A percentile compares a stretch with the other conserved stretches of the same genome.
These are phyloP conservation scores for Trifolium fragiferum DNA, from an alignment of 306 rosid genomes.

Conservation along the genomic window DNA sequence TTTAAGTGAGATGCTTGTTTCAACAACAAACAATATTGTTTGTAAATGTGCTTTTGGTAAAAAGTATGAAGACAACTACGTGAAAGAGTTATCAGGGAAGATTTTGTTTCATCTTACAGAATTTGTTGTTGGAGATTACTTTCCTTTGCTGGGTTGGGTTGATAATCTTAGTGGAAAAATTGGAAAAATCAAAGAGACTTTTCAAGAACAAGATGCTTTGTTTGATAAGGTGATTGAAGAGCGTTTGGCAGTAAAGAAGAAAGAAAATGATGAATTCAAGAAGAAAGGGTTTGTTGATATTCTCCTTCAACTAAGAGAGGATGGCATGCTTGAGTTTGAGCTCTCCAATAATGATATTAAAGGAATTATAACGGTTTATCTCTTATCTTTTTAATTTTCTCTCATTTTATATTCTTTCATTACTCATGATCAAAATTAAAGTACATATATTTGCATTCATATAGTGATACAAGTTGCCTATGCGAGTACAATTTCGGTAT, in stretches of 20 bases:
- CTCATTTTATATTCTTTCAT: too few species aligned
- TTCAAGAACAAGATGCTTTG: neutral
- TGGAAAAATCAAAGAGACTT: neutral
- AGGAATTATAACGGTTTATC: conserved; percentile 24
- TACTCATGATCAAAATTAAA: too few species aligned
- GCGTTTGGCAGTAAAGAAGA: conserved; percentile 1
- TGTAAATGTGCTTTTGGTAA: neutral
- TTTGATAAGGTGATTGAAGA: neutral
- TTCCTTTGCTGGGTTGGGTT: neutral
- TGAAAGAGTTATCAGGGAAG: neutral
- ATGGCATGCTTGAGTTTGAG: neutral
- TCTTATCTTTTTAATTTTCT: neutral
- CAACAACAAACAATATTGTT: neutral
- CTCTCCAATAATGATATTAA: conserved; percentile 34
- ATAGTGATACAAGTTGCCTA: too few species aligned
- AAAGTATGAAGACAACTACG: neutral
- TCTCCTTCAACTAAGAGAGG: conserved; percentile 25
- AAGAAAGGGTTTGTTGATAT: conserved; percentile 36
- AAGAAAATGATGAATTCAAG: neutral
- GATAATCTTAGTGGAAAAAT: neutral
- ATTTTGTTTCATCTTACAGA: neutral
- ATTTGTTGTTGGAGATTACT: neutral
- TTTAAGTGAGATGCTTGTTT: neutral
- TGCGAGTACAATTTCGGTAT: too few species aligned
- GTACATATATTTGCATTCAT: too few species aligned